These are phyloP conservation scores for Dictyostelium discoideum DNA, from an alignment of 78 protist genomes.

Conservation along the genomic window DNA sequence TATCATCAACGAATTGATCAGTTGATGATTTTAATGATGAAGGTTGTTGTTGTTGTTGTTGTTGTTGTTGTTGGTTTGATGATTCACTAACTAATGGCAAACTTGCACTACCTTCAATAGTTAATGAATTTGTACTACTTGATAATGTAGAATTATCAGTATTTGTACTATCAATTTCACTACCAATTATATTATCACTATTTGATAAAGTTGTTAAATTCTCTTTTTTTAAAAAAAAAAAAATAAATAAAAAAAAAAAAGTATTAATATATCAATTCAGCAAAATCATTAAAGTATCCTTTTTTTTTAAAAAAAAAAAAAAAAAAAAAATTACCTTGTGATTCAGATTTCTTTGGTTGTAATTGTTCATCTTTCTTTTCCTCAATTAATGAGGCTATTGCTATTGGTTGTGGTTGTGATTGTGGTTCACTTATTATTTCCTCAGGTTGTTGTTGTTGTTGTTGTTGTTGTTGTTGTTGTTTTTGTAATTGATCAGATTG, in stretches of 20 bases:
- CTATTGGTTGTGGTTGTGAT: conserved; percentile 25
- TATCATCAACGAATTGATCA: not conserved
- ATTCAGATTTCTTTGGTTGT: not conserved
- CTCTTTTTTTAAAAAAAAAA: not conserved
- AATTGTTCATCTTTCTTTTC: not conserved
- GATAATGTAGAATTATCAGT: conserved; percentile 10
- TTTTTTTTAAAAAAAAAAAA: not conserved
- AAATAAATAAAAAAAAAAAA: not conserved
- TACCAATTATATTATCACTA: not conserved
- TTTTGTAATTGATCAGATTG: not conserved
- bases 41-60: not conserved
- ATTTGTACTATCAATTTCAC: not conserved
- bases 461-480: conserved; percentile 11
- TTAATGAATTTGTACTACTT: conserved; percentile 50
- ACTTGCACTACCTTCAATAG: not conserved
- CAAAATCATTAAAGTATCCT: no score
- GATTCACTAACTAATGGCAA: not conserved
- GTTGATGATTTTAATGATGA: conserved; percentile 19
- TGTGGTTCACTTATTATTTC: not conserved
- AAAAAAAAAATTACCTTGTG: not conserved
- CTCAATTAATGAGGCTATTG: not conserved
- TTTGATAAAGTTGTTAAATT: not conserved
- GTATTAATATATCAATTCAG: not conserved
- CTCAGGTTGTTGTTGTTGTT: not conserved
- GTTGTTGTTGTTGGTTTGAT: not conserved